Percentiles rank a stretch among this genome's conserved stretches.
phyloP scores from a whole-genome alignment of 192 early-diverging fungal species.

The Podila minutissima region DNA sequence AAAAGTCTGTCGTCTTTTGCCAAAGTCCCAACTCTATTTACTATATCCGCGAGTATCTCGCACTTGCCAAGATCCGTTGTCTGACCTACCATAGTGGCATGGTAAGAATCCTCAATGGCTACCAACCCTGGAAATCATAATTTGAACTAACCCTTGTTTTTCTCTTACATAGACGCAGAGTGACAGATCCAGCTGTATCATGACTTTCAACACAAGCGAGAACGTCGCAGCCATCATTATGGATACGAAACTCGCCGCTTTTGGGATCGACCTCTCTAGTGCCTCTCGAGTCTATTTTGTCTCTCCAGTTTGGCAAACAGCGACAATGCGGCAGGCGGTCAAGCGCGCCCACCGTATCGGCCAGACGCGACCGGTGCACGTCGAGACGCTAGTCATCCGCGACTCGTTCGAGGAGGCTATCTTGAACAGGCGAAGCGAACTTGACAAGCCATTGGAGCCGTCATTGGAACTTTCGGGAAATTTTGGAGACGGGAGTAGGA shows the following conservation, averaged over 20 bases:
- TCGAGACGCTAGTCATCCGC: constrained; percentile 66
- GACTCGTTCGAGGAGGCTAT: constrained; percentile 67
- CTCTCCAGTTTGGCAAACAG: constrained; percentile 78
- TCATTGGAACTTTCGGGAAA: not conserved
- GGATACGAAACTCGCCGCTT: constrained; percentile 64
- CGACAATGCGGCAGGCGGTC: constrained; percentile 83
- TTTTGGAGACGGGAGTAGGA: not conserved
- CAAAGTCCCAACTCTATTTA: constrained; percentile 62
- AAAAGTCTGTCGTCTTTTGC: constrained; percentile 73
- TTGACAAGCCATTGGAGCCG: not conserved
- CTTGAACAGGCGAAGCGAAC: constrained; percentile 10
- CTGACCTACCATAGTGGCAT: constrained; percentile 63
- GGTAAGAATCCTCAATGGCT: constrained; percentile 20
- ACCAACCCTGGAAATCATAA: not conserved
- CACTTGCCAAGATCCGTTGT: constrained; percentile 60
- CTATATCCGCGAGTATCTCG: constrained; percentile 59
- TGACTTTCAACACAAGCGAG: constrained; percentile 71
- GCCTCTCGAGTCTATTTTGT: constrained; percentile 78
- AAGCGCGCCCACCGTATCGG: constrained; percentile 89
- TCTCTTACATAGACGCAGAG: constrained; percentile 32
- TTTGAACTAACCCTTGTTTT: not conserved
- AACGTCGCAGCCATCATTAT: constrained; percentile 63
- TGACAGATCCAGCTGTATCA: constrained; percentile 59
- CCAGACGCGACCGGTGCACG: constrained; percentile 66
- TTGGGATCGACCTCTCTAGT: constrained; percentile 81